Conservation (phyloP, 2,329 filamentous ascomycete species). For the Colletotrichum sp. region DNA sequence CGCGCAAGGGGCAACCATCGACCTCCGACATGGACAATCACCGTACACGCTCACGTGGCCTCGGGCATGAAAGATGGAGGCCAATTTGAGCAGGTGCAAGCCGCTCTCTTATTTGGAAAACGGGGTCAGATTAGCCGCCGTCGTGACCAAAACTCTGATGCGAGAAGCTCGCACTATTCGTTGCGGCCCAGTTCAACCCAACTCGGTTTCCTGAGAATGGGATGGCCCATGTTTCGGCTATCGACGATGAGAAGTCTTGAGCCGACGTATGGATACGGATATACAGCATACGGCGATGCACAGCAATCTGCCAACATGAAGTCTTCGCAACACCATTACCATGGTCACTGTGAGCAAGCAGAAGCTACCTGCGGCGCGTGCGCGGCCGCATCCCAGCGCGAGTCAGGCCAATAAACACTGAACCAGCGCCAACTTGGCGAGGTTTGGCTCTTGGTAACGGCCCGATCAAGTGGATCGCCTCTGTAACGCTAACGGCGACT, state of each 20-base stretch:
- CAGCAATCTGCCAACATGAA: neutral
- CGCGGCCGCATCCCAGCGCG: neutral
- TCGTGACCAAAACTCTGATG: neutral
- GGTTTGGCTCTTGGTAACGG: neutral
- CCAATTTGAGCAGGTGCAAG: neutral
- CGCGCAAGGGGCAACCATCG: neutral
- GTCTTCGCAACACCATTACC: neutral
- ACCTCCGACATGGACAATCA: neutral
- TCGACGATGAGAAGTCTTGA: neutral
- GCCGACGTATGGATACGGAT: too few species aligned
- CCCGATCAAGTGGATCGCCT: constrained; percentile 6
- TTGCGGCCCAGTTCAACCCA: neutral
- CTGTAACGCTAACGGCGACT: neutral
- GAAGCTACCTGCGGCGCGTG: neutral
- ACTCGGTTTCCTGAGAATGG: neutral
- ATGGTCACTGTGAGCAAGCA: neutral
- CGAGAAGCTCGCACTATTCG: neutral
- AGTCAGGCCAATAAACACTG: neutral
- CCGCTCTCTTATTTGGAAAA: neutral
- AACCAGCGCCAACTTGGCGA: neutral
- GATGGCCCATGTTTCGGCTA: neutral
- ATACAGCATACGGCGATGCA: neutral
- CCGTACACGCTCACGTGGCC: neutral
- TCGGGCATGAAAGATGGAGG: neutral
- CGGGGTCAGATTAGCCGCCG: neutral